Evolutionary conservation across 2,329 filamentous ascomycete genomes (phyloP).

Genomic region (Aureobasidium sp.): DNA sequence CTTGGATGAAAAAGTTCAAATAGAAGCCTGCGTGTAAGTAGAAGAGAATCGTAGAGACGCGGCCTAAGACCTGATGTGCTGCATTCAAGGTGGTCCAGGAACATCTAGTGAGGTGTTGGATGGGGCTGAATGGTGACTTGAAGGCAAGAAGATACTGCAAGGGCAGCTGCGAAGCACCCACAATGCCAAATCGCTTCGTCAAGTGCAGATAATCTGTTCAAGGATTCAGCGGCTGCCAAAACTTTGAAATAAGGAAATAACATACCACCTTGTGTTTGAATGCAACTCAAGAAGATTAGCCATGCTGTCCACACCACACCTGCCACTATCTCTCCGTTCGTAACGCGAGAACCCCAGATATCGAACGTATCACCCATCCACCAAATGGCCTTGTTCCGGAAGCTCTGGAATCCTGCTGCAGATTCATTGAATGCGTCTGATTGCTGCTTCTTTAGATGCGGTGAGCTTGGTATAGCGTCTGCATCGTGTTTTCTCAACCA

Average conservation of each 20-base stretch:
- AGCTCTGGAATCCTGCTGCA: constrained; percentile 18
- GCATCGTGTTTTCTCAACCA: constrained; percentile 14
- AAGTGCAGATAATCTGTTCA: constrained; percentile 53
- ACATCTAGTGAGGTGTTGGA: constrained; percentile 44
- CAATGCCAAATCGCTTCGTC: constrained; percentile 53
- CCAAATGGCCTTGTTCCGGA: constrained; percentile 26
- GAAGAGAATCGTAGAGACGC: constrained; percentile 44
- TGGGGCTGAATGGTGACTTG: constrained; percentile 41
- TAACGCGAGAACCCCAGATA: constrained; percentile 35
- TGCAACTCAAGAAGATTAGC: constrained; percentile 42
- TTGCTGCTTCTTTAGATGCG: constrained; percentile 28
- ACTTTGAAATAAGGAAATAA: background rate
- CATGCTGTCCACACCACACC: constrained; percentile 43
- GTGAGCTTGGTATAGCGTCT: constrained; percentile 32
- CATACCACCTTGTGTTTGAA: constrained; percentile 47
- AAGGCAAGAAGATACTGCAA: constrained; percentile 50
- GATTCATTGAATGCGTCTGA: constrained; percentile 20
- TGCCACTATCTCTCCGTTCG: constrained; percentile 42
- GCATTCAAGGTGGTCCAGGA: constrained; percentile 49
- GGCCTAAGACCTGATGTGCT: constrained; percentile 50
- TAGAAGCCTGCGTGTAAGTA: constrained; percentile 47
- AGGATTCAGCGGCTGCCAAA: background rate
- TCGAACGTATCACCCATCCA: constrained; percentile 21
- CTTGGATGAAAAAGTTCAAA: constrained; percentile 47
- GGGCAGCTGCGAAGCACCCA: constrained; percentile 52